Base-by-base conservation (phyloP, 2,329 filamentous ascomycete genomes). In the Colletotrichum scovillei region DNA sequence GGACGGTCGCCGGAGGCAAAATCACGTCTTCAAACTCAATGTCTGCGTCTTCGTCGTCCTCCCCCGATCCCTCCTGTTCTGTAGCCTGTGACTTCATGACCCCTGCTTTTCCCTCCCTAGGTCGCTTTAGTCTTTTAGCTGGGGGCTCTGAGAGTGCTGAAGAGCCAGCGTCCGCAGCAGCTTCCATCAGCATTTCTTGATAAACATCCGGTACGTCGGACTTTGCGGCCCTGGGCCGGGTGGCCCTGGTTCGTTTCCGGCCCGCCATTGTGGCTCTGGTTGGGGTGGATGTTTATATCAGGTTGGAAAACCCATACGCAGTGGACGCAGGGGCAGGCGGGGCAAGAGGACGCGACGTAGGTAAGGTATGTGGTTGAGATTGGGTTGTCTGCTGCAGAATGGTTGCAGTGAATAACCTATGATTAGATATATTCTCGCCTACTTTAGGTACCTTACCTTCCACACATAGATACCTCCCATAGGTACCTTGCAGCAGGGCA, bases 21-120 rank as follows among this genome's bases (percentile, higher is more conserved):
- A 79, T 76, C 1, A 89, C 86, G 76, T 90, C 88, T 73, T 89
- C 84, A 75, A 89, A 89, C 56, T 87, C 84, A 26, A 86, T 68
- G 14, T 83, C 81, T 3, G 86, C 85, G 4, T 86, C 79, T 7
- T 81, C 83, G 1, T 84, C 81, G 1, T 81, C 82, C 1, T 81
- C 82, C 0, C 80, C 78, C 6, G 80, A 77, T 0, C 77, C 75
- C 3, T 69, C 67, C 11, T 75, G 71, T 24, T 74, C 75, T 4
- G 53, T 30, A 16, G 7, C 19, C n/a, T 35, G 35, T 5, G 30
- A 8, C 26, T 30, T 3, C 58, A 65, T 19, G 59, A 63, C n/a
- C 69, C 72, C 71, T 74, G 58, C 63, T 75, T 46, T 55, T 68
- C 74, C 74, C 69, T 67, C 62, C 1, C 76, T 79, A 16, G 80